Base-by-base conservation (phyloP, 192 early-diverging fungal genomes). In the Obelidium mucronatum region DNA sequence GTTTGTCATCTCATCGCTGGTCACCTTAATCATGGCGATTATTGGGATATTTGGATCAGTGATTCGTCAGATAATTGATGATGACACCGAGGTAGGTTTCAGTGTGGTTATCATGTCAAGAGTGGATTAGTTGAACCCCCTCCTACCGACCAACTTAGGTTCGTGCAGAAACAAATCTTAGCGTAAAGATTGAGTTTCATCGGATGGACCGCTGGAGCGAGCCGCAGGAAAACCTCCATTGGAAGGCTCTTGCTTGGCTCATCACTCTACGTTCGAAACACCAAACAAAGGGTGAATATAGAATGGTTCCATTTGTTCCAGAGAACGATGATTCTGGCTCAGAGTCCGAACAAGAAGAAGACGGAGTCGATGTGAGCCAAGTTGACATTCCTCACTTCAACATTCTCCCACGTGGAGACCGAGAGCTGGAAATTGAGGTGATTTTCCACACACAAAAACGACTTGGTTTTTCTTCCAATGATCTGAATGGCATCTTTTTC, bases 1-100 rank as follows among this genome's bases (percentile, higher is more conserved):
- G 79, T 83, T 83, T 72, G 53, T 78, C 33, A 77, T 71, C 40
- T 74, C 82, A 26, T 54, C 73, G 4, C 28, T 78, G 19, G 76
- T 77, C 26, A 80, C 78, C 3, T 28, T 74, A 4, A 3, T 78
- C 28, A 75, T 82, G 54, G 78, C 82, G 36, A 22, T 77, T 1
- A 13, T 81, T 26, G 60, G 35, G 13, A 13, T 75, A 24, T 22
- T n/a, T 62, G 82, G 82, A 2, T 71, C 40, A 67, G 4, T 70
- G 24, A 60, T 74, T 17, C 34, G 75, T 40, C 31, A 34, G 28
- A 67, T 79, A 22, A 40, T 70, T 54, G 37, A 73, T 40, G 51
- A 80, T 61, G 42, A 73, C 22, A 24, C 63, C 28, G 75, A 44
- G 58, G 67, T 58, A 33, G 11, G 54, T 48, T 13, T 56, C 35